Evolutionary conservation across 2,329 filamentous ascomycete species (phyloP), one percentile per base, ranked within the genome.

Genomic region (Graphilbum fragrans): DNA sequence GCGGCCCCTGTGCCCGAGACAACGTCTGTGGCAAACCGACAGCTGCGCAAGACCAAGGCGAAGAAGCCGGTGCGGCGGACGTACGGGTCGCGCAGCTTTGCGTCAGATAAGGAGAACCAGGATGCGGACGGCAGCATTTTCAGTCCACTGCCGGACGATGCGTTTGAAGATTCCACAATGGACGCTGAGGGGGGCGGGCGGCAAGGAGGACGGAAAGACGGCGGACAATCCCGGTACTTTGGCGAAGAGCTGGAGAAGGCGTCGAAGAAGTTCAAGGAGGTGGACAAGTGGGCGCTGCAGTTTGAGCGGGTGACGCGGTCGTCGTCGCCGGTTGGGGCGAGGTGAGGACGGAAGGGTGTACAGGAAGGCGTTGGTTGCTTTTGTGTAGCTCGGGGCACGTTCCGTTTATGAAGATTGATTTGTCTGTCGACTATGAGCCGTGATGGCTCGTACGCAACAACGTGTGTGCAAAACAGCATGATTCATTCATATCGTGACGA

Each of bases 281-380:
- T 83, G 33, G 79, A 83, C 55, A 64, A 69, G 58, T 83, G 77
- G 77, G 67, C 79, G 58, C 59, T 83, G 46, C 74, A 77, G 39
- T 83, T 74, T 57, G 79, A 83, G 61, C 75, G 78, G 49, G 67
- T 77, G 38, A 68, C 67, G 19, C 67, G 72, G 55, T 67, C 66
- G 45, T 71, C 68, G 44, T 76, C 73, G 18, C 72, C 72, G 2
- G 58, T 59, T 31, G 64, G 66, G 49, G 71, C 65, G 34, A 63
- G 72, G 43, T 77, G n/a, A 49, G 60, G 12, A 17, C 38, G 35
- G 23, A 25, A 18, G 23, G 39, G n/a, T n/a, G n/a, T n/a, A n/a
- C n/a, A n/a, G 41, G 37, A n/a, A 20, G 2, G n/a, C 32, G 33
- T 9, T n/a, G n/a, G n/a, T n/a, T n/a, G n/a, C n/a, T n/a, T n/a